A percentile compares a stretch with the other conserved stretches of the same genome.
These are phyloP conservation scores for Cyclotella choctawhatcheeana DNA, from an alignment of 108 stramenopile genomes.

Conservation along the genomic window DNA sequence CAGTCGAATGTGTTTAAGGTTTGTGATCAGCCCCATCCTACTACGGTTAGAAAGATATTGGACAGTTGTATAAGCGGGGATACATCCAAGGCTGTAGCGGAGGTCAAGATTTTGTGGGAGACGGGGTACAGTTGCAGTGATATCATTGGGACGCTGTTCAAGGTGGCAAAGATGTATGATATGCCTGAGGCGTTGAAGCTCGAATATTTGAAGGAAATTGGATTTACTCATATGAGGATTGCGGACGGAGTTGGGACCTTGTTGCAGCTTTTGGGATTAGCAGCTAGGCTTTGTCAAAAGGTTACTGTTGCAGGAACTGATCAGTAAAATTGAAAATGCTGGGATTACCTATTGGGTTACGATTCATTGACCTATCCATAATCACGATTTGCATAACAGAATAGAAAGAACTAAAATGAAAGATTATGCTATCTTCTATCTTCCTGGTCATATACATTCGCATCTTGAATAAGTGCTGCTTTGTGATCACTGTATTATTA, in stretches of 20 bases:
- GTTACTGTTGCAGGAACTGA: conserved; percentile 3
- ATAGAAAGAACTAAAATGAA: too few relatives aligned
- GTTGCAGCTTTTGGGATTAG: conserved; percentile 89
- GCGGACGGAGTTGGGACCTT: conserved; percentile 83
- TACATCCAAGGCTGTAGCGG: conserved; percentile 61
- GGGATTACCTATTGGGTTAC: too few relatives aligned
- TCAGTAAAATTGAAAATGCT: too few relatives aligned
- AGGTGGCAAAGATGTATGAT: conserved; percentile 78
- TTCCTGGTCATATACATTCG: too few relatives aligned
- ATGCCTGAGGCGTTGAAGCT: conserved; percentile 88
- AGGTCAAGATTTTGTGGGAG: conserved; percentile 62
- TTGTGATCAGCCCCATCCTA: conserved; percentile 99
- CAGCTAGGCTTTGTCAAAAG: conserved; percentile 80
- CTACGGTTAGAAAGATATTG: conserved; percentile 80
- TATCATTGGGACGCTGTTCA: conserved; percentile 96
- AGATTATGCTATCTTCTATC: too few relatives aligned
- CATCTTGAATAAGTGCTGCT: too few relatives aligned
- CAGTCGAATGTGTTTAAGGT: conserved; percentile 96
- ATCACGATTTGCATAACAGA: neutral
- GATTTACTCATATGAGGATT: conserved; percentile 94
- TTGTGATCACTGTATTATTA: neutral
- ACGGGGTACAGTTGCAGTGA: conserved; percentile 88
- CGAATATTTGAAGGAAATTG: conserved; percentile 92
- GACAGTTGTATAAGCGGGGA: conserved; percentile 68
- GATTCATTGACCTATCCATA: neutral